Base-by-base conservation (phyloP, 2,329 filamentous ascomycete species). In the Zymoseptoria crescenta region DNA sequence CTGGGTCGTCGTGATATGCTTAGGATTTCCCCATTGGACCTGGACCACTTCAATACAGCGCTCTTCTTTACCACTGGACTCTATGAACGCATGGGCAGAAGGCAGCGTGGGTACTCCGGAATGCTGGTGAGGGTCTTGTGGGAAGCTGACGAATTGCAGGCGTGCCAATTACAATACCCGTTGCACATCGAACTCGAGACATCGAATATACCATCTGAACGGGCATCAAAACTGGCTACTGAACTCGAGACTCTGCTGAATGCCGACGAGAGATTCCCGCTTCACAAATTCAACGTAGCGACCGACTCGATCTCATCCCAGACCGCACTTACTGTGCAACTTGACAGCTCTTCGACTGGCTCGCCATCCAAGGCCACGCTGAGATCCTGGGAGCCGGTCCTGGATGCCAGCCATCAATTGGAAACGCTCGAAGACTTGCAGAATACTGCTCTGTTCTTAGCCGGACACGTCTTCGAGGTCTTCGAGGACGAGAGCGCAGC, bases 1-100 rank as follows among this genome's bases (percentile, higher is more conserved):
- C 74, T 99, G 94, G 94, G 78, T 85, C 4, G 85, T 97, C 45
- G 89, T 96, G 6, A 72, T 96, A 6, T 82, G 87, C 29, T 76
- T 99, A 5, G 94, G 94, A 2, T 74, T 99, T 65, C 94, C 94
- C 59, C 87, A 96, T 82, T 99, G 94, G 94, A 95, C 91, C 86
- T 86, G 86, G 73, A 97, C 94, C 0, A 99, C 94, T 3, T 88
- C 89, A 0, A 96, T 97, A 57, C 92, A 96, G 74, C 84, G 94
- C 57, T 92, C 93, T 10, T 82, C 86, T 51, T 77, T 99, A 66
- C 94, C 94, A 4, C 74, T 96, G 65, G 82, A 88, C 70, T 83
- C 86, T 57, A 99, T 99, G 94, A 83, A 88, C 66, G 83, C 88
- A 62, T 97, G 94, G 93, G 89, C 91, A 8, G 89, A 95, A 69